Evolutionary conservation across 805 yeast genomes (phyloP).

Genomic region (Sugiyamaella boreocaroliniensis): DNA sequence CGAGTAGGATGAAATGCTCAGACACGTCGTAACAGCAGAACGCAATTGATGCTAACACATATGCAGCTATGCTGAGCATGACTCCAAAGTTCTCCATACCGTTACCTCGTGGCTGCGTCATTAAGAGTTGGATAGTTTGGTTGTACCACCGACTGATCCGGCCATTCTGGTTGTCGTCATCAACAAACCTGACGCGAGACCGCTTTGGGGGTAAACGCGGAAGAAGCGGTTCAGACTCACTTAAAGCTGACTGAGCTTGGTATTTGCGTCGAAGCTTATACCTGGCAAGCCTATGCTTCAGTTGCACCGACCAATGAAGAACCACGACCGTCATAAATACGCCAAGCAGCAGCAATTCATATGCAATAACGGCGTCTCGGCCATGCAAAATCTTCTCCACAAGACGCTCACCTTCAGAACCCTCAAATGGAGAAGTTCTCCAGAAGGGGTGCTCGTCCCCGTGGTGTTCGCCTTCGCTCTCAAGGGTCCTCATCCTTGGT

Average conservation of each 20-base stretch:
- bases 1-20: slow-evolving; percentile 13
- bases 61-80: slow-evolving; percentile 6
- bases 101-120: slow-evolving; percentile 14
- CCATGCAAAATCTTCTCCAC: slow-evolving; percentile 7
- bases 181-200: neutral
- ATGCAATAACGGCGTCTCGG: slow-evolving; percentile 1
- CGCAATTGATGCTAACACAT: slow-evolving; percentile 6
- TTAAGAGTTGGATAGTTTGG: slow-evolving; percentile 6
- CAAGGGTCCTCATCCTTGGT: neutral
- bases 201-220: neutral
- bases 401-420: slow-evolving; percentile 2
- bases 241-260: neutral
- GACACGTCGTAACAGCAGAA: slow-evolving; percentile 8
- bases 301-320: slow-evolving; percentile 1
- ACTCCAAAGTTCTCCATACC: slow-evolving; percentile 13
- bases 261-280: neutral
- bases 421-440: slow-evolving; percentile 6
- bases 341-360: slow-evolving; percentile 2
- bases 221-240: neutral
- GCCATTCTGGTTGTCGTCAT: neutral
- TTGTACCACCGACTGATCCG: neutral
- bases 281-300: neutral
- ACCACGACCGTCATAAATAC: slow-evolving; percentile 1
- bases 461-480: neutral
- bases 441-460: slow-evolving; percentile 1